Conservation (phyloP, 805 yeast genomes). For the Starmera amethionina region DNA sequence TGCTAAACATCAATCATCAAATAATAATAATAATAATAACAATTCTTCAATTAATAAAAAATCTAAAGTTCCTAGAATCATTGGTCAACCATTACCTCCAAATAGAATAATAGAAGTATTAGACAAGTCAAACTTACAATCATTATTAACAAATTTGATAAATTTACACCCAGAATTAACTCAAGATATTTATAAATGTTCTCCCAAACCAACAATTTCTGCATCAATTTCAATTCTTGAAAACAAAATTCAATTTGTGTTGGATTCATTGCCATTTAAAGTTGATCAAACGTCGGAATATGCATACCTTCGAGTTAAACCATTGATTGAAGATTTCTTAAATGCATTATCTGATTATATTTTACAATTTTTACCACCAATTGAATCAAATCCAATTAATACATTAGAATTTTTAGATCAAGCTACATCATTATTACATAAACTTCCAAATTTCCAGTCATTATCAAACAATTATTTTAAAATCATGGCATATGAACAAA, state of each 20-base stretch:
- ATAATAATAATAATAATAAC: background rate
- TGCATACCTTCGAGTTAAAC: slow-evolving; percentile 64
- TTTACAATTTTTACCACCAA: slow-evolving; percentile 62
- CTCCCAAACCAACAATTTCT: slow-evolving; percentile 50
- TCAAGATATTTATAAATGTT: slow-evolving; percentile 33
- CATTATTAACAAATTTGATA: slow-evolving; percentile 42
- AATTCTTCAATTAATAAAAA: slow-evolving; percentile 16
- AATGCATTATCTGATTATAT: slow-evolving; percentile 67
- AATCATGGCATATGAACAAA: slow-evolving; percentile 48
- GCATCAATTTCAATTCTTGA: slow-evolving; percentile 42
- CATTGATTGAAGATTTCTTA: slow-evolving; percentile 58
- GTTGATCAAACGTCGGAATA: slow-evolving; percentile 69
- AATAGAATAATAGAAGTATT: slow-evolving; percentile 59
- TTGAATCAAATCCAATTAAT: slow-evolving; percentile 38
- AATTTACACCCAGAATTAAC: slow-evolving; percentile 53
- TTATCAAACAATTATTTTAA: slow-evolving; percentile 30
- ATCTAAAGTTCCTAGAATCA: slow-evolving; percentile 20
- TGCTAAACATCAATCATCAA: background rate
- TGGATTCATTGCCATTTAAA: slow-evolving; percentile 56
- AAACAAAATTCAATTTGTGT: slow-evolving; percentile 28
- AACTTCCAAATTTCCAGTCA: slow-evolving; percentile 57
- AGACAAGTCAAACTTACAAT: slow-evolving; percentile 44
- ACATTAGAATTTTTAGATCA: slow-evolving; percentile 55
- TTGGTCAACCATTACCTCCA: slow-evolving; percentile 55
- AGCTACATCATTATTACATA: slow-evolving; percentile 49